These are phyloP conservation scores for Colletotrichum scovillei DNA, from an alignment of 2,329 filamentous ascomycete genomes.

Conservation along the genomic window DNA sequence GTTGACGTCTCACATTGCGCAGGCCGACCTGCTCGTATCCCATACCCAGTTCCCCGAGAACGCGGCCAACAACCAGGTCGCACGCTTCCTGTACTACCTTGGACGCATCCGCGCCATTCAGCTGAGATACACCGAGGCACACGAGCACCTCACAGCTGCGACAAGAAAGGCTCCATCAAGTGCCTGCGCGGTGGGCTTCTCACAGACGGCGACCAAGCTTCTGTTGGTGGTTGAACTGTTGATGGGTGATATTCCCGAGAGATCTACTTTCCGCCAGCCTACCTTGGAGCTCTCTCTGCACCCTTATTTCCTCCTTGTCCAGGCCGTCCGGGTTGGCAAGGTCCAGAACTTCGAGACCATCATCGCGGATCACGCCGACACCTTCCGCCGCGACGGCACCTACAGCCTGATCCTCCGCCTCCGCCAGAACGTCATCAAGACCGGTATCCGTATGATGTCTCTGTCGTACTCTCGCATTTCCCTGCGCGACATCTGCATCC, in stretches of 20 bases:
- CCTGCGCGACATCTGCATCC: constrained; percentile 95
- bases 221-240: constrained; percentile 94
- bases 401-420: constrained; percentile 95
- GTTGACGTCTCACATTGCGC: constrained; percentile 93
- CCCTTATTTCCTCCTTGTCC: constrained; percentile 93
- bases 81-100: constrained; percentile 96
- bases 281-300: constrained; percentile 87
- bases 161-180: constrained; percentile 95
- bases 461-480: constrained; percentile 98
- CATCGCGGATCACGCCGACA: constrained; percentile 82
- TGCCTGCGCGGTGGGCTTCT: constrained; percentile 90
- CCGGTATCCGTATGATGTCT: constrained; percentile 98
- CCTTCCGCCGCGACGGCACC: constrained; percentile 92
- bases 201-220: constrained; percentile 96
- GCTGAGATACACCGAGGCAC: constrained; percentile 95
- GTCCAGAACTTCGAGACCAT: constrained; percentile 91
- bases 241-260: constrained; percentile 98
- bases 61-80: constrained; percentile 97
- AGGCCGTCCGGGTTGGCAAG: constrained; percentile 96
- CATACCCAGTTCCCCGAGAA: constrained; percentile 96
- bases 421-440: constrained; percentile 99
- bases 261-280: constrained; percentile 91
- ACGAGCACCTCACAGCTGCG: constrained; percentile 91
- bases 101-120: constrained; percentile 97
- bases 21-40: constrained; percentile 94